Conservation (phyloP, 495 filamentous ascomycete species). For the Xylaria sp. region DNA sequence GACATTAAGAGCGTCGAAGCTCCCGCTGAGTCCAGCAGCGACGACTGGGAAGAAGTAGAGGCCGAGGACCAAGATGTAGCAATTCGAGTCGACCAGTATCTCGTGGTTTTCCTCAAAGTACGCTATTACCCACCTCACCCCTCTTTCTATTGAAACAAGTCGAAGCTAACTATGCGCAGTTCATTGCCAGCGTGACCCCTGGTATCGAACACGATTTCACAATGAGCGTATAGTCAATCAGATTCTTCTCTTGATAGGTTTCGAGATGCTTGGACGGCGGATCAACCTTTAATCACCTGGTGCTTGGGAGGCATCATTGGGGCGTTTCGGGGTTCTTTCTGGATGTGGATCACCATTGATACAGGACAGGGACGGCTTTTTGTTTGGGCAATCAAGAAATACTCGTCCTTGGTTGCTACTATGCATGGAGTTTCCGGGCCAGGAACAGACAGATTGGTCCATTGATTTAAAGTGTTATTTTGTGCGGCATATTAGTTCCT, state of each 20-base stretch:
- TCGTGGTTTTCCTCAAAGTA: constrained; percentile 93
- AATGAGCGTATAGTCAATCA: constrained; percentile 76
- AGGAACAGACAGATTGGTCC: constrained; percentile 1
- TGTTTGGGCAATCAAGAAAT: constrained; percentile 7
- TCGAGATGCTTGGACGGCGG: neutral
- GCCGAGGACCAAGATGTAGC: constrained; percentile 82
- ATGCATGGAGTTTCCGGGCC: constrained; percentile 20
- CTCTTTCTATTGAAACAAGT: neutral
- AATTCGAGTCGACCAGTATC: constrained; percentile 95
- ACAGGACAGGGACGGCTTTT: constrained; percentile 18
- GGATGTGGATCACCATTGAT: constrained; percentile 18
- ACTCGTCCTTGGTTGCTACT: neutral
- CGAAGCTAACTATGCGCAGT: constrained; percentile 53
- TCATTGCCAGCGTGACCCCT: constrained; percentile 95
- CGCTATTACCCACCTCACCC: neutral
- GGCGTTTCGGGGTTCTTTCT: constrained; percentile 25
- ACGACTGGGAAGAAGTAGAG: constrained; percentile 83
- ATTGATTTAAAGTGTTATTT: constrained; percentile 1
- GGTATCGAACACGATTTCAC: constrained; percentile 99
- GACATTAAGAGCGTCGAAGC: constrained; percentile 50
- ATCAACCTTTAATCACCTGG: constrained; percentile 6
- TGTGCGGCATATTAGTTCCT: neutral
- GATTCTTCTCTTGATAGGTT: neutral
- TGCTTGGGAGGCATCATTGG: constrained; percentile 20
- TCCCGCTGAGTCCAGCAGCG: constrained; percentile 53